Evolutionary conservation across 163 green algal species (phyloP), one percentile per base, ranked within the genome.

Genomic region (Coccomyxa subellipsoidea): DNA sequence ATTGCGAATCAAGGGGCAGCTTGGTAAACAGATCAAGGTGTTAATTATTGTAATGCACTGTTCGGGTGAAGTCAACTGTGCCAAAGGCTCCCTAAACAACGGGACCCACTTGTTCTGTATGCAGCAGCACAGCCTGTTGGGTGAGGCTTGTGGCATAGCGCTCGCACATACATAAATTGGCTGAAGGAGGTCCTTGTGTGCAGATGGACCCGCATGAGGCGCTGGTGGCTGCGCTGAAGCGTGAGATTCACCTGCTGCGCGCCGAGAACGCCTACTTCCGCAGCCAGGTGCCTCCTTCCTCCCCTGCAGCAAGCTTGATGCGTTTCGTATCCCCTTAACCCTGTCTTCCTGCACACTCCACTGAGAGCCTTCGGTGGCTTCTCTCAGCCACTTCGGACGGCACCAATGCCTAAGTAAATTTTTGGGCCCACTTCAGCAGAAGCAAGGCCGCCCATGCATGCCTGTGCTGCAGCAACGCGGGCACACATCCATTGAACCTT

Each of bases 201-300:
- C 92, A 95, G 88, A 85, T 95, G 54, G 91, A 96, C 82, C 87
- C 90, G 0, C 59, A 85, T n/a, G 89, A 96, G 81, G 91, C 88
- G 4, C 86, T 93, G 73, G 89, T 95, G 37, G 79, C 90, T 18
- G 85, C 90, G 18, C 88, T 96, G 38, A 83, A 91, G 76, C 81
- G 93, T n/a, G 94, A 97, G 87, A 87, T 96, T n/a, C 88, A 89
- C 69, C 86, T 96, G 81, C 86, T 97, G 73, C 82, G 94, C 1
- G 85, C 91, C 47, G 92, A 93, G 81, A 96, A 92, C 80, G 76
- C 76, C 3, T 92, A 89, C 81, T 83, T 95, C 25, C 81, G 89
- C 38, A 88, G 92, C 76, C 89, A 93, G 86, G 78, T 86, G n/a
- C n/a, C n/a, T n/a, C n/a, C n/a, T n/a, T n/a, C 12, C 70, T 39